Evolutionary conservation across 2,329 filamentous ascomycete species (phyloP).

Genomic region (Colletotrichum phormii): DNA sequence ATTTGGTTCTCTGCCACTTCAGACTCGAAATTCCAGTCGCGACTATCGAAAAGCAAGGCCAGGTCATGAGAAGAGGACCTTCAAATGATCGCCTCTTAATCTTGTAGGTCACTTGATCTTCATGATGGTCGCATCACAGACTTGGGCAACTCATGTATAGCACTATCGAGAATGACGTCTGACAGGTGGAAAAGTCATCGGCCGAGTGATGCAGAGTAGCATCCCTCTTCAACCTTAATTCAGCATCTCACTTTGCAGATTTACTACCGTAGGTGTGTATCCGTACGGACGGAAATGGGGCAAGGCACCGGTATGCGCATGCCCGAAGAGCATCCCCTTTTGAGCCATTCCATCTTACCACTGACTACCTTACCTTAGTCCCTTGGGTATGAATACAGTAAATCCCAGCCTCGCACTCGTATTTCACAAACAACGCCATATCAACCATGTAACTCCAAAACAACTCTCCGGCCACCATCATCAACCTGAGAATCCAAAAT

Average conservation of each 20-base stretch:
- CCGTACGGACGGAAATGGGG: background rate
- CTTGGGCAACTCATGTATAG: background rate
- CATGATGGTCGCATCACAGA: background rate
- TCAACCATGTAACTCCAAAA: background rate
- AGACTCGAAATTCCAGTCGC: background rate
- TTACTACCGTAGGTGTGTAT: too few relatives aligned
- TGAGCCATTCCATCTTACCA: background rate
- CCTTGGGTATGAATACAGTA: too few relatives aligned
- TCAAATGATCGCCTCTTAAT: background rate
- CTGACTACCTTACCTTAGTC: too few relatives aligned
- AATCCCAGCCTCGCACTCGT: background rate
- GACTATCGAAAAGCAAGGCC: background rate
- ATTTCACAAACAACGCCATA: background rate
- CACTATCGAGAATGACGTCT: constrained; percentile 17
- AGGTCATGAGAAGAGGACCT: background rate
- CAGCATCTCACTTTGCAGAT: background rate
- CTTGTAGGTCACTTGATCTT: background rate
- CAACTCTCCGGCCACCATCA: constrained; percentile 5
- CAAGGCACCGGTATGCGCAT: background rate
- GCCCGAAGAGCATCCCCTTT: background rate
- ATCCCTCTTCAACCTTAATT: background rate
- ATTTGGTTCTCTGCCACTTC: background rate
- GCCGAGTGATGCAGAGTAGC: background rate
- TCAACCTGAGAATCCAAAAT: constrained; percentile 12
- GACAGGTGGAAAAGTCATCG: constrained; percentile 15